Conservation (phyloP, 192 early-diverging fungal genomes). For the Funneliformis mosseae region DNA sequence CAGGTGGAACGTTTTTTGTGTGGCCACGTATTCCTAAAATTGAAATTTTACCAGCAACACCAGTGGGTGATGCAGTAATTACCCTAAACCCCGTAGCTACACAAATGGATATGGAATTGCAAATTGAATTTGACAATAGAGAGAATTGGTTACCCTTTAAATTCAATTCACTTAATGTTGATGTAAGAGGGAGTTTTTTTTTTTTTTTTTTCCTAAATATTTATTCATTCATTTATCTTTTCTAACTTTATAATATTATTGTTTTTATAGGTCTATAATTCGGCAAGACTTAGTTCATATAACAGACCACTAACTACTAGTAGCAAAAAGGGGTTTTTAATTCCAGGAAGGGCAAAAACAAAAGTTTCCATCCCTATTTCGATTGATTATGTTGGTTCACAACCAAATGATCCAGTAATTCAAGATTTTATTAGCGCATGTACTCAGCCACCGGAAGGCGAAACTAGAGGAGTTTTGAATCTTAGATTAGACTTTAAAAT, state of each 20-base stretch:
- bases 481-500: not conserved
- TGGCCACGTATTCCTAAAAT: slow-evolving; percentile 16
- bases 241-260: not conserved
- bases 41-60: not conserved
- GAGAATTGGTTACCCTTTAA: slow-evolving; percentile 20
- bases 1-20: slow-evolving; percentile 6
- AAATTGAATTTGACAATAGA: not conserved
- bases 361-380: not conserved
- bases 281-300: not conserved
- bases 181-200: not conserved
- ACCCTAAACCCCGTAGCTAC: not conserved
- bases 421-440: slow-evolving; percentile 8
- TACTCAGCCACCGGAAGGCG: not conserved
- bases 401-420: not conserved
- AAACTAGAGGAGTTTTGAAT: not conserved
- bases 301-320: slow-evolving; percentile 11
- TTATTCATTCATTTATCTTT: not conserved
- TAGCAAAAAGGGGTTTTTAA: not conserved
- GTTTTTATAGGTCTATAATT: not conserved
- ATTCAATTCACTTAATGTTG: not conserved
- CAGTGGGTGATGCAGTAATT: not conserved
- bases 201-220: not conserved
- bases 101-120: not conserved
- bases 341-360: not conserved
- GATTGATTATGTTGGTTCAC: not conserved